Base-by-base conservation (phyloP, 805 yeast genomes). In the Candida alai region DNA sequence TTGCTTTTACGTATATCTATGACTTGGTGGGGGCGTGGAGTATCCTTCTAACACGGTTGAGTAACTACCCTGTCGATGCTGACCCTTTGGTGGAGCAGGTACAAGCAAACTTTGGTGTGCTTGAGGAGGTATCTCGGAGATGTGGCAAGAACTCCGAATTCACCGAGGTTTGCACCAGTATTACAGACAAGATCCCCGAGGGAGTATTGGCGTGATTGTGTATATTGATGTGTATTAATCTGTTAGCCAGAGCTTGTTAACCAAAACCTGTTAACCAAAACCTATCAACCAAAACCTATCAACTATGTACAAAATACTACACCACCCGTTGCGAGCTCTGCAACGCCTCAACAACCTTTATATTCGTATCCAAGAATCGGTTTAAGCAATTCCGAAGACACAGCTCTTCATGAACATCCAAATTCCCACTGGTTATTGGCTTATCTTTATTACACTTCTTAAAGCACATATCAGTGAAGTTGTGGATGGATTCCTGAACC, bases 381-480 rank as follows among this genome's bases (percentile, higher is more conserved):
- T 84, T 82, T 47, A 89, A 76, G 59, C 97, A 89, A 65, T 83
- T 83, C 39, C 69, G 62, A 54, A 89, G 63, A 57, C 97, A 89
- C 22, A 67, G 59, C 45, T 81, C 84, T 59, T 89, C 97, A 36
- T 58, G 57, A 2, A 62, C 34, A 42, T 69, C 68, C 44, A 88
- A 65, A 30, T 66, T 68, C 19, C 73, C 73, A 37, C 65, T 60
- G 31, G 66, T 61, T 32, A 75, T 64, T 12, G 68, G 58, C 36
- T 36, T 52, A 41, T 60, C 55, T 31, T 65, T 62, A 34, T 87
- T 73, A 60, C 97, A 89, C 62, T 84, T 84, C 56, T 82, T 84
- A 72, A 87, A 89, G 58, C 97, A 89, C 69, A 81, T 70, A 54
- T 87, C 89, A 18, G 96, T 88, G 73, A 86, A 87, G 51, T 73